Base-by-base conservation (phyloP, 1,139 yeast species). In the Kurtzmaniella quercitrusa region DNA sequence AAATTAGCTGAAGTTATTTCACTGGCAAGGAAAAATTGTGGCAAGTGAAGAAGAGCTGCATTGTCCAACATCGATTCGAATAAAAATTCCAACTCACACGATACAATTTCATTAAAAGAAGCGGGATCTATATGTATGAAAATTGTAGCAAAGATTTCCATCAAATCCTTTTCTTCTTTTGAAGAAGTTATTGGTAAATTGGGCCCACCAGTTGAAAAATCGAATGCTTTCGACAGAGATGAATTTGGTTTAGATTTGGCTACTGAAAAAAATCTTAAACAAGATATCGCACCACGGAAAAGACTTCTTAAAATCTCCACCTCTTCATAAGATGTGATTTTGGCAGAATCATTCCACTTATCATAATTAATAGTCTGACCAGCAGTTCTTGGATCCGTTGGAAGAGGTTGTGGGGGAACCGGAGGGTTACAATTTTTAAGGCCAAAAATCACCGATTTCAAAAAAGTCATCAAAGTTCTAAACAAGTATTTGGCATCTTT, bases 81-180 rank as follows among this genome's bases (percentile, higher is more conserved):
- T 60, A 91, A 69, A 53, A 79, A 82, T 18, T 85, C 87, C 47
- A 93, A 73, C 59, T 93, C 96, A 2, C 84, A 75, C 49, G 84
- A 88, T 9, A 91, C 85, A 51, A 93, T 85, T 63, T 94, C 99
- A 59, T 89, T 91, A 62, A 94, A 94, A 1, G 97, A 87, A 1
- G 98, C 93, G 17, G 96, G 94, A 57, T 94, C 99, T 45, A 94
- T 78, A 59, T 90, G 96, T 55, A 90, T 88, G 62, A 89, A 94
- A 53, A 93, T 88, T 1, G 96, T 86, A 0, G 97, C 97, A 60
- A 94, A 82, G 2, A 91, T 85, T 60, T 94, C 98, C 96, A 93
- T 90, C 48, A 91, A 71, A 54, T 94, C 98, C 54, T 93, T 90
- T 50, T 91, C 97, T 57, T 91, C 98, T 53, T 89, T 90, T 1